These are phyloP conservation scores for Salicornia ramosissima DNA, from an alignment of 148 eudicot genomes.

Conservation along the genomic window DNA sequence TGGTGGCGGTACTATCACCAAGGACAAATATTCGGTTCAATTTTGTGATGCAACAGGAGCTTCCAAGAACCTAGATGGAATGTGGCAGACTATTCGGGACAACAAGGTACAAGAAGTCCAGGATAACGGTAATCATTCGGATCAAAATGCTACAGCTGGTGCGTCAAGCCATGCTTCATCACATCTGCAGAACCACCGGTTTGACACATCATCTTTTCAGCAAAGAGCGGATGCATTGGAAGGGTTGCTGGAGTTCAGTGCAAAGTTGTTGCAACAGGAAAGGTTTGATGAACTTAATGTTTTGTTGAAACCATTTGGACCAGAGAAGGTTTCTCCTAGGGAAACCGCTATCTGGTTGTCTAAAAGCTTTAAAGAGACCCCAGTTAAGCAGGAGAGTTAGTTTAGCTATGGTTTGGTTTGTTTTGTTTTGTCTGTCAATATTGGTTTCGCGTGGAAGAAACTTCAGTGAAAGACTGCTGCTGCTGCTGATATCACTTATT, in stretches of 20 bases:
- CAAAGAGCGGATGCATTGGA: slow-evolving; percentile 92
- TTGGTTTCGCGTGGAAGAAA: slow-evolving; percentile 1
- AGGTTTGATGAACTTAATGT: slow-evolving; percentile 84
- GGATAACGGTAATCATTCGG: slow-evolving; percentile 49
- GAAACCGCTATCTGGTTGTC: slow-evolving; percentile 98
- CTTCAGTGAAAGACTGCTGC: slow-evolving; percentile 7
- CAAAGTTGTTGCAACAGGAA: slow-evolving; percentile 69
- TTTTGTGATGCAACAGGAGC: slow-evolving; percentile 38
- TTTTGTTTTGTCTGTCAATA: slow-evolving; percentile 16
- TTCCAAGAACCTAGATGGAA: slow-evolving; percentile 31
- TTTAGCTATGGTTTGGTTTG: slow-evolving; percentile 10
- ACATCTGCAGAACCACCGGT: slow-evolving; percentile 44
- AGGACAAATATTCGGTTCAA: slow-evolving; percentile 76
- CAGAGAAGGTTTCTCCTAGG: slow-evolving; percentile 88
- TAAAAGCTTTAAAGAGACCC: slow-evolving; percentile 77
- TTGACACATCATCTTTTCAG: slow-evolving; percentile 68
- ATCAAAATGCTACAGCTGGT: slow-evolving; percentile 80
- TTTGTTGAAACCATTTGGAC: slow-evolving; percentile 82
- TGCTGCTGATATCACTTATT: slow-evolving; percentile 16
- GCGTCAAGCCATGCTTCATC: slow-evolving; percentile 79
- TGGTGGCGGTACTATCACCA: slow-evolving; percentile 56
- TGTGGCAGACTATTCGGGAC: slow-evolving; percentile 38
- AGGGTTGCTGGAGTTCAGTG: slow-evolving; percentile 93
- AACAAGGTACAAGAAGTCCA: slow-evolving; percentile 27
- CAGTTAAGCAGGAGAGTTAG: slow-evolving; percentile 48